These are phyloP conservation scores for Antarctomyces pellizariae DNA, from an alignment of 495 filamentous ascomycete genomes.

Conservation along the genomic window DNA sequence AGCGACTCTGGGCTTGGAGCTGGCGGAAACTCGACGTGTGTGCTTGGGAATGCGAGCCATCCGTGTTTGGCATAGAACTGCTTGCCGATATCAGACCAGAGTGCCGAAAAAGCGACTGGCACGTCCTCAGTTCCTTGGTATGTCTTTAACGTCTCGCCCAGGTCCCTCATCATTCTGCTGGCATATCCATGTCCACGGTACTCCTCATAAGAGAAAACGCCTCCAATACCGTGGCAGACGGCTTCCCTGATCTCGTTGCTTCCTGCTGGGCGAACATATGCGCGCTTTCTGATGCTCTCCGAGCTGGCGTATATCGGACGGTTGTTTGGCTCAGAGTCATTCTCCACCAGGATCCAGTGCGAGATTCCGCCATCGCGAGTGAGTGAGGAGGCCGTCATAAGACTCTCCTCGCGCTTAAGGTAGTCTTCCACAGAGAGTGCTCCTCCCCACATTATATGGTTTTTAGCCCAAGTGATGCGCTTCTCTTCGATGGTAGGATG, in stretches of 20 bases:
- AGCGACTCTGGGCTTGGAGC: conserved; percentile 7
- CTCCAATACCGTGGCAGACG: conserved; percentile 59
- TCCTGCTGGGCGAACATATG: conserved; percentile 11
- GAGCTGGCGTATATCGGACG: conserved; percentile 56
- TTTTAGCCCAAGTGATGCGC: conserved; percentile 35
- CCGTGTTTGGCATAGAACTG: conserved; percentile 65
- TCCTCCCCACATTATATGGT: conserved; percentile 49
- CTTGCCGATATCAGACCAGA: conserved; percentile 94
- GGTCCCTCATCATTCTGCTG: conserved; percentile 29
- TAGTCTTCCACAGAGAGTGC: conserved; percentile 43
- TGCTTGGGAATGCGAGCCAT: conserved; percentile 51
- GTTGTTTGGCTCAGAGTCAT: conserved; percentile 16
- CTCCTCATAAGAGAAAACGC: conserved; percentile 58
- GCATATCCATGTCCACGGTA: conserved; percentile 63
- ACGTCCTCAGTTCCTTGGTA: conserved; percentile 24
- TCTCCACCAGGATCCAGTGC: conserved; percentile 66
- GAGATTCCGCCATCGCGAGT: conserved; percentile 53
- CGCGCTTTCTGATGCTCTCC: conserved; percentile 56
- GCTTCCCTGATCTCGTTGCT: conserved; percentile 30
- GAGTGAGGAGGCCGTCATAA: conserved; percentile 39
- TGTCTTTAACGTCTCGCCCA: conserved; percentile 13
- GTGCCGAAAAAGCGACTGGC: conserved; percentile 25
- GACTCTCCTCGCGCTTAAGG: conserved; percentile 49
- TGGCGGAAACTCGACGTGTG: conserved; percentile 42
- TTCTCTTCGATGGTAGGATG: conserved; percentile 45